Conservation (phyloP, 2,329 filamentous ascomycete genomes). For the Daldinia sp. region DNA sequence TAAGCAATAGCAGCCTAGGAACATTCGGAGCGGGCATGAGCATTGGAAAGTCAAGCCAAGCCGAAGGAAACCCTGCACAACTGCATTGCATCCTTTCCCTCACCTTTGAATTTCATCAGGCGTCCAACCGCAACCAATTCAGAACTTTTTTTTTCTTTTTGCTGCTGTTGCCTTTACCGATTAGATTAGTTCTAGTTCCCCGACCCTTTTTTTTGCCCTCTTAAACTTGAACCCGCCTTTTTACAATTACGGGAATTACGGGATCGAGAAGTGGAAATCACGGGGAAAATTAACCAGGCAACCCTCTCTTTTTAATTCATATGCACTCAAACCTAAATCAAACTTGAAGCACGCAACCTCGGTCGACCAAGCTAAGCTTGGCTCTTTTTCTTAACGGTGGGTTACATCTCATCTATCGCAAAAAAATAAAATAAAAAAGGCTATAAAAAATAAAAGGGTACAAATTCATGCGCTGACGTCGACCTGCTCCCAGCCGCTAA, state of each 20-base stretch:
- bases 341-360: slow-evolving; percentile 26
- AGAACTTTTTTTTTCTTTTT: neutral
- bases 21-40: slow-evolving; percentile 23
- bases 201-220: neutral
- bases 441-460: slow-evolving; percentile 36
- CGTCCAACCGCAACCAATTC: slow-evolving; percentile 6
- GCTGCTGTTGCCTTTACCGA: neutral
- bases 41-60: slow-evolving; percentile 23
- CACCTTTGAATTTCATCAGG: slow-evolving; percentile 19
- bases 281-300: neutral
- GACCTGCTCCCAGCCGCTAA: slow-evolving; percentile 54
- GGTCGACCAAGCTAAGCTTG: slow-evolving; percentile 28
- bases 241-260: neutral
- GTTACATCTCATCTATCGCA: slow-evolving; percentile 34
- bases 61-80: slow-evolving; percentile 31
- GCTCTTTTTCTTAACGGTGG: slow-evolving; percentile 38
- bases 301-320: neutral
- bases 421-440: too few species aligned
- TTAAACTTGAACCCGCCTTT: neutral
- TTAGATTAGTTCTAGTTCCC: slow-evolving; percentile 15
- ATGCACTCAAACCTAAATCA: slow-evolving; percentile 14
- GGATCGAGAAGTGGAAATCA: neutral
- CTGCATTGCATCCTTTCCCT: slow-evolving; percentile 36
- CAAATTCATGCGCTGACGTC: slow-evolving; percentile 60
- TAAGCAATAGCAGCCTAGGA: slow-evolving; percentile 1